Evolutionary conservation across 179 eudicot species (phyloP).

Genomic region (Vitellaria paradoxa): DNA sequence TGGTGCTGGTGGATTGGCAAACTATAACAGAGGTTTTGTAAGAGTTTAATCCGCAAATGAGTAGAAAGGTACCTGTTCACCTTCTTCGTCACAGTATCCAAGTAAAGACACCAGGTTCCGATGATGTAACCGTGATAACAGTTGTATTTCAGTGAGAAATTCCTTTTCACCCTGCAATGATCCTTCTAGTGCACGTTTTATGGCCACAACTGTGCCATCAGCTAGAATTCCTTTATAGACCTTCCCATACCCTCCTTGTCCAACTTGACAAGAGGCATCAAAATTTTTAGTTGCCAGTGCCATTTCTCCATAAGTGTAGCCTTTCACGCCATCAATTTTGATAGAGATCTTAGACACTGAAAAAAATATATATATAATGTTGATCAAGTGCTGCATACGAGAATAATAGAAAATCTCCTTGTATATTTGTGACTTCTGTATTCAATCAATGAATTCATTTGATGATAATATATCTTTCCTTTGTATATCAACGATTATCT

Average conservation of each 20-base stretch:
- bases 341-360: slow-evolving; percentile 46
- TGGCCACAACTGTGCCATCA: slow-evolving; percentile 67
- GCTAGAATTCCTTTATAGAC: slow-evolving; percentile 62
- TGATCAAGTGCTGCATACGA: background rate
- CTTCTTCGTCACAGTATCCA: slow-evolving; percentile 75
- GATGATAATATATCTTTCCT: background rate
- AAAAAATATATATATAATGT: background rate
- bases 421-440: background rate
- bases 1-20: background rate
- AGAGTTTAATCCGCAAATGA: background rate
- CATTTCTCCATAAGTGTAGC: slow-evolving; percentile 48
- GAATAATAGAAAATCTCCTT: background rate
- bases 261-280: slow-evolving; percentile 43
- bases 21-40: background rate
- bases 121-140: slow-evolving; percentile 73
- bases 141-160: slow-evolving; percentile 69
- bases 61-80: slow-evolving; percentile 58
- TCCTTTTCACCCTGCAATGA: slow-evolving; percentile 77
- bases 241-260: slow-evolving; percentile 84
- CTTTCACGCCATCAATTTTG: slow-evolving; percentile 58
- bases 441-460: background rate
- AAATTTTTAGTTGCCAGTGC: slow-evolving; percentile 56
- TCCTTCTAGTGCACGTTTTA: slow-evolving; percentile 76
- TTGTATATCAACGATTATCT: too few species aligned
- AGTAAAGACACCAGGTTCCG: slow-evolving; percentile 64